Evolutionary conservation across 2,329 filamentous ascomycete species (phyloP).

Genomic region (Fusarium heterosporum): DNA sequence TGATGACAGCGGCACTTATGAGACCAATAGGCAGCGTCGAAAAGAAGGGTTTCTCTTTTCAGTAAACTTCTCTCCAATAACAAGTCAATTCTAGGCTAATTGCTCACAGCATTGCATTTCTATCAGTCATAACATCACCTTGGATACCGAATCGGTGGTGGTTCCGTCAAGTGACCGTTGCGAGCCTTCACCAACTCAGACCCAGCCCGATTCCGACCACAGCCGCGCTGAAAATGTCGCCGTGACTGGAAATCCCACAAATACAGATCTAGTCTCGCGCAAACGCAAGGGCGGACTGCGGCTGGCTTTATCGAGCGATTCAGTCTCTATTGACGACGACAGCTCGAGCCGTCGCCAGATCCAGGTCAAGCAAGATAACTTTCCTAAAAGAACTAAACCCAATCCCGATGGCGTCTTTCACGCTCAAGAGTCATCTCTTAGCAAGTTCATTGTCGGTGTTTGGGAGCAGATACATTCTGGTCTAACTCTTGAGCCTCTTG

Average conservation of each 20-base stretch:
- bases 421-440: neutral
- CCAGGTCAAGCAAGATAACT: slow-evolving; percentile 1
- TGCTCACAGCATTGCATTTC: neutral
- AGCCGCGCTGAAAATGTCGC: too few relatives aligned
- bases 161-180: neutral
- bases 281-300: slow-evolving; percentile 2
- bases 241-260: too few relatives aligned
- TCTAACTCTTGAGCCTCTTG: neutral
- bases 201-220: neutral
- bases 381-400: slow-evolving; percentile 1
- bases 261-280: neutral
- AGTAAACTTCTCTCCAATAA: neutral
- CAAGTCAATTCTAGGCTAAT: neutral
- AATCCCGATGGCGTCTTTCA: slow-evolving; percentile 3
- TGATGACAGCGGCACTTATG: neutral
- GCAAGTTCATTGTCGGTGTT: neutral
- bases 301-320: neutral
- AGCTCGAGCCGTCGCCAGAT: neutral
- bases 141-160: neutral
- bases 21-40: neutral
- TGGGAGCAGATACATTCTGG: slow-evolving; percentile 10
- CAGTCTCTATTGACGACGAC: neutral
- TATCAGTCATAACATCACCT: neutral
- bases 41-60: neutral
- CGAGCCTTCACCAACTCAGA: neutral